Evolutionary conservation across 768 basidiomycete genomes (phyloP), one percentile per base, ranked within the genome.

Genomic region (Phylloporus sp.): DNA sequence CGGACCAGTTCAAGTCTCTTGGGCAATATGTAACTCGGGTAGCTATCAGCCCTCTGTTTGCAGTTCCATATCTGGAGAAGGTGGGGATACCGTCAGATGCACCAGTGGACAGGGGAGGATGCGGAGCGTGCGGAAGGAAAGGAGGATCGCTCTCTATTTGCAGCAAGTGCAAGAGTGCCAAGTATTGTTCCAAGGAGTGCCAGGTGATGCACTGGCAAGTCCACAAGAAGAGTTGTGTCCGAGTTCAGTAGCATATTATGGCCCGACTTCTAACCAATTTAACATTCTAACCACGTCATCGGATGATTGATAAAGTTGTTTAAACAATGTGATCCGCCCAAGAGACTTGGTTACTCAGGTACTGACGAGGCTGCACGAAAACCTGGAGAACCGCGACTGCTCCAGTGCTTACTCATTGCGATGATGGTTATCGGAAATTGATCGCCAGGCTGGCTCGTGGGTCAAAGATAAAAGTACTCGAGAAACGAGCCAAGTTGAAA

Each of bases 21-120:
- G 69, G 69, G 2, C 69, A 69, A 7, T 72, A 72, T 42, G 71
- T 66, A 13, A 79, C 76, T 2, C 66, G 80, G 9, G 61, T 71
- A 5, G 82, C 77, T 0, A 61, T 84, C 31, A 67, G 72, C 2
- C 81, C 78, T 0, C 60, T 83, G 10, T 82, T 81, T 42, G 69
- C 75, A 0, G 70, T 75, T 14, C 67, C 78, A 6, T 79, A 74
- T 55, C 44, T 79, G 51, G 76, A 80, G 50, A 57, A 57, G 13
- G 55, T 75, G 17, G 64, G 60, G 3, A 44, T 50, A 13, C 1
- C 11, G n/a, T 28, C 7, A 24, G 29, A 44, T 5, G 35, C 5
- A 2, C 29, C 22, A 5, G 32, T n/a, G 7, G 36, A 38, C 11
- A 20, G 27, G 31, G 39, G 18, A 14, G n/a, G 28, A 43, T 66